Base-by-base conservation (phyloP, 202 grass and related monocot genomes). In the Schoenoplectus triqueter region DNA sequence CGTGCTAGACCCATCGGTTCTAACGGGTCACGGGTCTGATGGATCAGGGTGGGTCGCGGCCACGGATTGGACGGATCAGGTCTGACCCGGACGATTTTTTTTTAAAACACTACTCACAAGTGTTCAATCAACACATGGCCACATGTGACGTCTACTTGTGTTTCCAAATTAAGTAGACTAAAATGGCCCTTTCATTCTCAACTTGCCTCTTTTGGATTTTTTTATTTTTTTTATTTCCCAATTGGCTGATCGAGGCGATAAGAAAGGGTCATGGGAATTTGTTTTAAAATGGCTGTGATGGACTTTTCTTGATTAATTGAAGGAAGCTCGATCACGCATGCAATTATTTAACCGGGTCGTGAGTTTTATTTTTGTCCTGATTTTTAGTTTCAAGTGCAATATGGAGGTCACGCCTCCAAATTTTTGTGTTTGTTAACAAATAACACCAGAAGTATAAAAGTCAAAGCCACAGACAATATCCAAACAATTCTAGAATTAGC, bases 311-410 rank as follows among this genome's bases (percentile, higher is more conserved):
- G 81, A 45, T 6, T 40, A 11, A 83, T 6, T 40, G 20, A 83
- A 83, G 81, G 65, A 83, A 70, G 51, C 10, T 66, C 46, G 42
- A 39, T 82, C 79, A 82, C 61, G 79, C 79, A 65, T 66, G 79
- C 19, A 51, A 66, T 82, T 82, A 66, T 82, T 82, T 66, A 82
- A 82, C 45, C 42, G 1, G 59, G 41, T 81, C 40, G 10, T 19
- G 15, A 2, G 1, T 14, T 41, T 15, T 59, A 59, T 31, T 31
- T 31, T 31, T 31, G 31, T 31, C 31, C 31, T 31, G 31, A 31
- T 31, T 31, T 31, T 31, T 31, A 31, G 31, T 31, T 31, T 31
- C 31, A 31, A 31, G 31, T 31, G 31, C 31, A 31, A 31, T 31
- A 31, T 31, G 31, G 31, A 31, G 31, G 31, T 31, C 31, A 31